These are phyloP conservation scores for Brachypodium distachyon DNA, from an alignment of 202 grass and related monocot species.

Conservation along the genomic window DNA sequence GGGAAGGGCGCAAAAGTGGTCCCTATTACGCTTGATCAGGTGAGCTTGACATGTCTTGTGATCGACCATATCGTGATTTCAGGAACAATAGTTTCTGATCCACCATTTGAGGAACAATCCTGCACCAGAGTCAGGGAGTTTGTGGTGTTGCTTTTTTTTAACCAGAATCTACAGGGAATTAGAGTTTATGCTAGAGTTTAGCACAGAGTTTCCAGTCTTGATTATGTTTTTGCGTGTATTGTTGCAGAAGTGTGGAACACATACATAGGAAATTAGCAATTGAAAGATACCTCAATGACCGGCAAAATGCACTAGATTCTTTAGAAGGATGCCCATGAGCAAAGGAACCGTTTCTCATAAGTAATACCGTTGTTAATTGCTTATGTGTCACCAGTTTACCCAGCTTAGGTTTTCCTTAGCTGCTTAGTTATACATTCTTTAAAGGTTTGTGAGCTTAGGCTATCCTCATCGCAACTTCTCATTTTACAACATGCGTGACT, in stretches of 20 bases:
- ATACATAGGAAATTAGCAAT: not conserved
- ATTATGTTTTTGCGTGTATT: not conserved
- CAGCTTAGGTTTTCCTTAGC: not conserved
- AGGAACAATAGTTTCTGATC: not conserved
- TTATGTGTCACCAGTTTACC: not conserved
- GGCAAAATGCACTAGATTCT: not conserved
- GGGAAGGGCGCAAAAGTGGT: conserved; percentile 88
- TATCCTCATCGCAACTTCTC: not conserved
- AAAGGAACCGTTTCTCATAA: not conserved
- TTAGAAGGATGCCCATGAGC: not conserved
- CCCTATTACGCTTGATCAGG: conserved; percentile 93
- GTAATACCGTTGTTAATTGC: not conserved
- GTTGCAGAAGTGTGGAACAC: not conserved
- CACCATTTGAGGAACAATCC: not conserved
- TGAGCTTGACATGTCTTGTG: conserved; percentile 18
- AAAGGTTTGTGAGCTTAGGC: not conserved
- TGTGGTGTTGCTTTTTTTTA: too few species aligned
- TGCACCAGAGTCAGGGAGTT: not conserved
- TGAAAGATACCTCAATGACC: not conserved
- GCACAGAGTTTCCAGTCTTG: not conserved
- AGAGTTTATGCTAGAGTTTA: conserved; percentile 8
- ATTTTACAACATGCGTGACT: not conserved
- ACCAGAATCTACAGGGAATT: not conserved
- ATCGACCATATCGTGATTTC: not conserved
- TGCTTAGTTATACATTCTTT: not conserved